These are phyloP conservation scores for Glaciozyma martinii DNA, from an alignment of 768 basidiomycete genomes.

Conservation along the genomic window DNA sequence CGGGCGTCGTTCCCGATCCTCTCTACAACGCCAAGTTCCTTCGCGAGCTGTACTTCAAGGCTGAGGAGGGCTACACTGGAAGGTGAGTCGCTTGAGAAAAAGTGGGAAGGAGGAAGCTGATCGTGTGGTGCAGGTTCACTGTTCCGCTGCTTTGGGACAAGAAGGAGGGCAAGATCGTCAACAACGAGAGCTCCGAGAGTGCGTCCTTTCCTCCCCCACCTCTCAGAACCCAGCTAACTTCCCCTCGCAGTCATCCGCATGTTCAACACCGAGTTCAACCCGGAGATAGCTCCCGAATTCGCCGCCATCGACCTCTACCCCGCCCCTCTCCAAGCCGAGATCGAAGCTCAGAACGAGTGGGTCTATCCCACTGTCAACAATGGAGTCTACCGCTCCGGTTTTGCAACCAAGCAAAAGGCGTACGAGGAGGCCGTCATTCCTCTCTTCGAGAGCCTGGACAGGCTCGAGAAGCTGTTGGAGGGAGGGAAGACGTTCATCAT, in stretches of 20 bases:
- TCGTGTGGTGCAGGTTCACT: constrained; percentile 50
- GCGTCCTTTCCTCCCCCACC: constrained; percentile 36
- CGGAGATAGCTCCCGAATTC: constrained; percentile 55
- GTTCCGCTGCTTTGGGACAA: constrained; percentile 91
- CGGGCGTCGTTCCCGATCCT: constrained; percentile 43
- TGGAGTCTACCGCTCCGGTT: constrained; percentile 67
- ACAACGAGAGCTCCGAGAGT: constrained; percentile 59
- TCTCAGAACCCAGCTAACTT: constrained; percentile 53
- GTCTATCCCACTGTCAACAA: constrained; percentile 62
- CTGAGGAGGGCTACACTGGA: constrained; percentile 60
- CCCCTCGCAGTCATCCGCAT: constrained; percentile 61
- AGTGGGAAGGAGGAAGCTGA: constrained; percentile 17
- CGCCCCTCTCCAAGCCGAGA: constrained; percentile 56
- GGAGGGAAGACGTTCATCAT: constrained; percentile 72
- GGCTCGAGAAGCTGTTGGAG: constrained; percentile 61
- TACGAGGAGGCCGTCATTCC: constrained; percentile 68
- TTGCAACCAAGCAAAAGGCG: constrained; percentile 68
- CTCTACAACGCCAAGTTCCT: constrained; percentile 47
- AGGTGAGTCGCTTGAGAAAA: constrained; percentile 28
- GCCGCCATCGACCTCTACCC: constrained; percentile 66
- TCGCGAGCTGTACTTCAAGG: constrained; percentile 75
- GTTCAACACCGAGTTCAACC: constrained; percentile 63
- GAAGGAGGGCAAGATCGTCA: constrained; percentile 66
- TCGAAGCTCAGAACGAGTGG: constrained; percentile 72
- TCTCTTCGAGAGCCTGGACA: constrained; percentile 71